A percentile compares a stretch with the other conserved stretches of the same genome.
Conservation (phyloP, 805 yeast genomes). For the Candida loeiensis region DNA sequence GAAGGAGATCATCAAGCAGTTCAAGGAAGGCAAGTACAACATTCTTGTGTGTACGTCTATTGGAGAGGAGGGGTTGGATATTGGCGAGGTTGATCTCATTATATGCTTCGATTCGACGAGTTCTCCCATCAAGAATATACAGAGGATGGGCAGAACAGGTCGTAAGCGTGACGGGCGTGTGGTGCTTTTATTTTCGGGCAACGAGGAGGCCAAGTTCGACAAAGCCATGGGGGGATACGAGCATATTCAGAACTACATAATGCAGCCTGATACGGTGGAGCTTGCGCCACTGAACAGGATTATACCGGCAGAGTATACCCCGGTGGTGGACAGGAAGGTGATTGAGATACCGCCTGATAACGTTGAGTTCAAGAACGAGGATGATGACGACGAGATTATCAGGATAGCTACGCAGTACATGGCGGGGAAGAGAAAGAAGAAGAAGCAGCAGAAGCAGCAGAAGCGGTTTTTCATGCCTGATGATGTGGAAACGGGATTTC, state of each 20-base stretch:
- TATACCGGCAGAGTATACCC: constrained; percentile 55
- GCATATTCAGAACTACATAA: constrained; percentile 68
- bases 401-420: constrained; percentile 64
- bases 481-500: constrained; percentile 63
- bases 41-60: constrained; percentile 92
- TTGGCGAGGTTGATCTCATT: constrained; percentile 95
- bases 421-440: constrained; percentile 29
- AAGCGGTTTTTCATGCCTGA: constrained; percentile 73
- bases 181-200: constrained; percentile 66
- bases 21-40: constrained; percentile 70
- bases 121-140: constrained; percentile 90
- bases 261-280: constrained; percentile 41
- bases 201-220: constrained; percentile 75
- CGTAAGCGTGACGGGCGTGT: constrained; percentile 89
- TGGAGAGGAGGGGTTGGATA: constrained; percentile 98
- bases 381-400: constrained; percentile 63
- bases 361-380: constrained; percentile 50
- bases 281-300: constrained; percentile 59
- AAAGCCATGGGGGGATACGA: constrained; percentile 82
- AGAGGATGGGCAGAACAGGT: constrained; percentile 98
- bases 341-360: constrained; percentile 75
- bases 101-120: constrained; percentile 90
- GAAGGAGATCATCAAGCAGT: constrained; percentile 69
- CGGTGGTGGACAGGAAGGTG: constrained; percentile 51
- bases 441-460: constrained; percentile 14